phyloP scores from a whole-genome alignment of 352 stramenopile genomes.

The Globisporangium barbulae region DNA sequence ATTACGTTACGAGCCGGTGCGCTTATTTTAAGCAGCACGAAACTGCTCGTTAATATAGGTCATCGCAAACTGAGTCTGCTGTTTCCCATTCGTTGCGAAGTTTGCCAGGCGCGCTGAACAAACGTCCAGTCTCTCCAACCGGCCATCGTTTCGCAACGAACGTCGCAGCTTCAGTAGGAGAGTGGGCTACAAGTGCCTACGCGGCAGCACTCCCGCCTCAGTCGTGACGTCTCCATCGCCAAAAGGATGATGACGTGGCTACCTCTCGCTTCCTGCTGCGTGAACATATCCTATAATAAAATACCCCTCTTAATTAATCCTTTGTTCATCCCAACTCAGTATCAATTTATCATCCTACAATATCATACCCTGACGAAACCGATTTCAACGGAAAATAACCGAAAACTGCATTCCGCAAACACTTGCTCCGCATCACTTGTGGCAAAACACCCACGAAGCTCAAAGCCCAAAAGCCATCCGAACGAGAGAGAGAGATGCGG shows the following conservation, averaged over 20 bases:
- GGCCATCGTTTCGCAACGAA: not conserved
- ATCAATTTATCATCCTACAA: not conserved
- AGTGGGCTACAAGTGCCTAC: too few relatives aligned
- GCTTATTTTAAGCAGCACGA: not conserved
- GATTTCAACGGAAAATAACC: not conserved
- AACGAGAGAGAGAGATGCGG: not conserved
- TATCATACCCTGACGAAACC: not conserved
- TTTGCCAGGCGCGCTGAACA: too few relatives aligned
- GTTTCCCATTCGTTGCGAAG: too few relatives aligned
- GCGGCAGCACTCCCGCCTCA: too few relatives aligned
- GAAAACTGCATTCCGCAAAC: not conserved
- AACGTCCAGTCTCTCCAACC: not conserved
- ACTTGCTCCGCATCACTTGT: not conserved
- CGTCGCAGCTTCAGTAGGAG: too few relatives aligned
- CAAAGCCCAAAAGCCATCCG: not conserved
- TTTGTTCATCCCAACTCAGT: not conserved
- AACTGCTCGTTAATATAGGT: not conserved
- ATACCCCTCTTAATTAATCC: not conserved
- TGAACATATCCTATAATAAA: not conserved
- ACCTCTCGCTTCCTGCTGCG: not conserved
- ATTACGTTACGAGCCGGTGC: too few relatives aligned
- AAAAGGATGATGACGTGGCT: constrained; percentile 1
- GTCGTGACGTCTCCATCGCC: too few relatives aligned
- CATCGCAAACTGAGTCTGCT: not conserved
- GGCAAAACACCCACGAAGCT: constrained; percentile 1